phyloP scores from a whole-genome alignment of 1,139 yeast species.

The Blastobotrys buckinghamii region DNA sequence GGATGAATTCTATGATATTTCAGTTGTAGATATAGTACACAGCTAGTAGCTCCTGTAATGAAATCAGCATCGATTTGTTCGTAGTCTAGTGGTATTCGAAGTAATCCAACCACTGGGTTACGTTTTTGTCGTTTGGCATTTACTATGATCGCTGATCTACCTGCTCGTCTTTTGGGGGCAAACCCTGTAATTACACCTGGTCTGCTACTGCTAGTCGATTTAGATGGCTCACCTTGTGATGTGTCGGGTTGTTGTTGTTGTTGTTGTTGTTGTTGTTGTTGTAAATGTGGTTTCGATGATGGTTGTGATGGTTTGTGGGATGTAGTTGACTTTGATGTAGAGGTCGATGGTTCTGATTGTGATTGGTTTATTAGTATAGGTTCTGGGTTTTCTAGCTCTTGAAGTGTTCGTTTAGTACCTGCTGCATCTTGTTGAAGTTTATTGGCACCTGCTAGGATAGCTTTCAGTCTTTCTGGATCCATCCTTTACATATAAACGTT shows the following conservation, averaged over 20 bases:
- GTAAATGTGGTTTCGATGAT: background rate
- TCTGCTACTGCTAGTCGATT: background rate
- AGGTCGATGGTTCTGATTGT: background rate
- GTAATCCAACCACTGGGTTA: slow-evolving; percentile 48
- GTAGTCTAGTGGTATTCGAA: slow-evolving; percentile 47
- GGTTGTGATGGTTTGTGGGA: background rate
- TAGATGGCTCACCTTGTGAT: too few species aligned
- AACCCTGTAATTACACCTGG: background rate
- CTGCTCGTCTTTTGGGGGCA: slow-evolving; percentile 13
- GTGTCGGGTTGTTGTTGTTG: background rate
- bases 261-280: background rate
- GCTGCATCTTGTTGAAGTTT: slow-evolving; percentile 1
- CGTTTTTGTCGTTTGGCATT: slow-evolving; percentile 49
- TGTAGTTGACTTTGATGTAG: background rate
- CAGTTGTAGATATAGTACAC: slow-evolving; percentile 64
- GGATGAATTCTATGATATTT: slow-evolving; percentile 85
- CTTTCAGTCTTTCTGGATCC: slow-evolving; percentile 5
- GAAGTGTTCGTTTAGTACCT: background rate
- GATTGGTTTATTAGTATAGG: background rate
- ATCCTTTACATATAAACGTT: background rate
- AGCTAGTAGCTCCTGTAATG: slow-evolving; percentile 63
- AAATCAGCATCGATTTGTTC: slow-evolving; percentile 45
- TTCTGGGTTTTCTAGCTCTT: background rate
- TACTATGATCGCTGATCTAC: slow-evolving; percentile 37
- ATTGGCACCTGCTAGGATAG: slow-evolving; percentile 2